Evolutionary conservation across 2,329 filamentous ascomycete species (phyloP).

Genomic region (Calonectria pseudoturangicola): DNA sequence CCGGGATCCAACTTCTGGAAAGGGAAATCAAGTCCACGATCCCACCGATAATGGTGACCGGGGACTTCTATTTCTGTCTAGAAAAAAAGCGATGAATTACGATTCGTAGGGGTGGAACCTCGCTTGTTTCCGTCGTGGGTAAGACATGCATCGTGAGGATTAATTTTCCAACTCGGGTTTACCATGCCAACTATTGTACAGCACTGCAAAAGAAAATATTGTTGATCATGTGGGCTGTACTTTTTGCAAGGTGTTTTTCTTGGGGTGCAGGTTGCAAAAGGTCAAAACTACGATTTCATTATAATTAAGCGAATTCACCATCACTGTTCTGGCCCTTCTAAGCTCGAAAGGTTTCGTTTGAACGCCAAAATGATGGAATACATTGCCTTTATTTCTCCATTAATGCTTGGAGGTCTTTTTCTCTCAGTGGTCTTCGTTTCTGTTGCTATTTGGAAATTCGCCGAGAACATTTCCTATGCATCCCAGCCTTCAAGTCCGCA

Average conservation of each 20-base stretch:
- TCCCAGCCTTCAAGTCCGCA: not conserved
- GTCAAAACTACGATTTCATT: not conserved
- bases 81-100: no score
- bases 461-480: not conserved
- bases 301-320: no score
- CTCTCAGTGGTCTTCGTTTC: not conserved
- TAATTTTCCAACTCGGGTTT: not conserved
- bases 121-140: not conserved
- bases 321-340: no score
- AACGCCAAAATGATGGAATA: slow-evolving; percentile 3
- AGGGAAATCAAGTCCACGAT: slow-evolving; percentile 9
- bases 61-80: not conserved
- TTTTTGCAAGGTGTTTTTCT: not conserved
- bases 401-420: not conserved
- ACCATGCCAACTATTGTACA: not conserved
- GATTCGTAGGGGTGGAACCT: not conserved
- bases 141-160: not conserved
- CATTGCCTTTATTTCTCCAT: not conserved
- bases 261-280: not conserved
- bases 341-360: not conserved
- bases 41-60: no score
- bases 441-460: not conserved
- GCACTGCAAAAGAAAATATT: not conserved
- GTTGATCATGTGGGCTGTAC: not conserved
- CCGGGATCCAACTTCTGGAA: not conserved